Evolutionary conservation across 352 stramenopile species (phyloP).

Genomic region (Elongisporangium prolatum): DNA sequence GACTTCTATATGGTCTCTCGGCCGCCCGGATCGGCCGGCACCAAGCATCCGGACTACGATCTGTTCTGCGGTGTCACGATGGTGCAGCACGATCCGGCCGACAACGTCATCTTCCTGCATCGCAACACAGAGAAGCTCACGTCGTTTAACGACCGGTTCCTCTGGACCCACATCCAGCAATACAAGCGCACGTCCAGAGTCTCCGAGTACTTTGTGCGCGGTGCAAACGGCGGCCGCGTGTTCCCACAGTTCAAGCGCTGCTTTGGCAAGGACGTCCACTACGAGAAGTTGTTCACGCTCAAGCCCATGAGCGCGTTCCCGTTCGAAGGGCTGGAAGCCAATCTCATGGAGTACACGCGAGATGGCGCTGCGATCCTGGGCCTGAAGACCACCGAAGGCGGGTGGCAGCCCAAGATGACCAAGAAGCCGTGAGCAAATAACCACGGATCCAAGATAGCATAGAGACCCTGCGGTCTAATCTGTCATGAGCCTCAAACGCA

Average conservation of each 20-base stretch:
- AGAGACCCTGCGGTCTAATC: no score
- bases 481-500: no score
- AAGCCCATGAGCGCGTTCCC: conserved; percentile 28
- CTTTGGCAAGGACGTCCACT: conserved; percentile 69
- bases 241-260: conserved; percentile 53
- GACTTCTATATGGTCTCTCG: conserved; percentile 55
- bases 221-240: conserved; percentile 47
- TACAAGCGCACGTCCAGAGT: conserved; percentile 44
- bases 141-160: conserved; percentile 24
- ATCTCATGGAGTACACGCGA: conserved; percentile 33
- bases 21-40: conserved; percentile 39
- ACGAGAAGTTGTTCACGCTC: conserved; percentile 48
- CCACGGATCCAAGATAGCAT: not conserved
- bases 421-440: not conserved
- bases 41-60: conserved; percentile 32
- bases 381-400: not conserved
- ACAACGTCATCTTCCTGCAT: conserved; percentile 50
- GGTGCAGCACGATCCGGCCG: conserved; percentile 54
- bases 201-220: conserved; percentile 58
- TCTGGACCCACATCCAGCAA: conserved; percentile 50
- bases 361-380: conserved; percentile 30
- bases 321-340: conserved; percentile 36
- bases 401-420: not conserved
- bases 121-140: conserved; percentile 58
- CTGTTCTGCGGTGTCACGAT: conserved; percentile 71